phyloP scores from a whole-genome alignment of 2,329 filamentous ascomycete species.

The Pestalotiopsis sp. region DNA sequence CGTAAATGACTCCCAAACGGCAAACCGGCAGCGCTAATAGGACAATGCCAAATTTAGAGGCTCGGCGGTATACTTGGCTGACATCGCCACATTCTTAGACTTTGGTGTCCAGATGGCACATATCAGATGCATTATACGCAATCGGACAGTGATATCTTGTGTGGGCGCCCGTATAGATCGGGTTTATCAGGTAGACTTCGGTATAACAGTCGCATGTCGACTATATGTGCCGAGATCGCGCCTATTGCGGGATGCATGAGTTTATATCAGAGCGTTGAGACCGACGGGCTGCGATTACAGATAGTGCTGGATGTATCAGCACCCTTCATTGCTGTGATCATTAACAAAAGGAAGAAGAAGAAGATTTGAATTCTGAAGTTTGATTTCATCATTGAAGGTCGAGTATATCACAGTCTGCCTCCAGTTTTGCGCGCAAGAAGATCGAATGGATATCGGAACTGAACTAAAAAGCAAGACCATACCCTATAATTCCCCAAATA shows the following conservation, averaged over 20 bases:
- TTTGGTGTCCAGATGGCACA: background rate
- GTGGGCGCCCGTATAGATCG: background rate
- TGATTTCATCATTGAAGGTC: too few relatives aligned
- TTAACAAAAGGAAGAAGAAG: too few relatives aligned
- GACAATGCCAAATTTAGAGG: conserved; percentile 7
- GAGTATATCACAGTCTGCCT: too few relatives aligned
- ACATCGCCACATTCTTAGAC: background rate
- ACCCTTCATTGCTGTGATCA: too few relatives aligned
- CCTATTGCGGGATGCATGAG: too few relatives aligned
- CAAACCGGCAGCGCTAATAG: conserved; percentile 4
- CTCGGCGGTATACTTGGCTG: conserved; percentile 11
- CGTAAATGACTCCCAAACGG: background rate
- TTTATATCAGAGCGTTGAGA: too few relatives aligned
- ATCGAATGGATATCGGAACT: background rate
- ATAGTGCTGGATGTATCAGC: too few relatives aligned
- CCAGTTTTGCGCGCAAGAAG: too few relatives aligned
- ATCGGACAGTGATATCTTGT: background rate
- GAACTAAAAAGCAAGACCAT: background rate
- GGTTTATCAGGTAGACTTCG: background rate
- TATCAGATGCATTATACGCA: background rate
- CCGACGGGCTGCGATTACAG: too few relatives aligned
- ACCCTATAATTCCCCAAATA: conserved; percentile 1
- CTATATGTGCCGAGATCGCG: background rate
- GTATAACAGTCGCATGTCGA: background rate
- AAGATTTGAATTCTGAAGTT: too few relatives aligned